A percentile compares a stretch with the other conserved stretches of the same genome.
Conservation (phyloP, 2,329 filamentous ascomycete genomes). For the Chaetomiaceae sp. region DNA sequence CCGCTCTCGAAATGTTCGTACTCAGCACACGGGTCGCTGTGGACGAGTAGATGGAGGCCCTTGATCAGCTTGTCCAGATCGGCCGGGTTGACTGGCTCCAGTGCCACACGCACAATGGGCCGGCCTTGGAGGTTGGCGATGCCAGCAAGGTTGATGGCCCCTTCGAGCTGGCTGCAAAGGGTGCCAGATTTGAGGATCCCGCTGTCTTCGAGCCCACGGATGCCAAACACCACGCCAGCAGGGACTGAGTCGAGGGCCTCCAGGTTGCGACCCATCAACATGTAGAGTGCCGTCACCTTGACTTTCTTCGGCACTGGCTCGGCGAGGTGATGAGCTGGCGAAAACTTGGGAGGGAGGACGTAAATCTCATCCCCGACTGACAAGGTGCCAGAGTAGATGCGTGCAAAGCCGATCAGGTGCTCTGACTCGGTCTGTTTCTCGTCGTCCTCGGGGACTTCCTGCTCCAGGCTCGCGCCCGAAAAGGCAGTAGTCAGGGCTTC, state of each 20-base stretch:
- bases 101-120: constrained; percentile 88
- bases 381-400: constrained; percentile 85
- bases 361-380: constrained; percentile 87
- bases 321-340: constrained; percentile 67
- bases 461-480: constrained; percentile 53
- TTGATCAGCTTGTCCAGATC: constrained; percentile 94
- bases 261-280: constrained; percentile 89
- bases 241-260: constrained; percentile 79
- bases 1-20: constrained; percentile 91
- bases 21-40: constrained; percentile 91
- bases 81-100: constrained; percentile 87
- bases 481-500: constrained; percentile 56
- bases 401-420: constrained; percentile 88
- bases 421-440: constrained; percentile 66
- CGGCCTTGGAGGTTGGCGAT: constrained; percentile 69
- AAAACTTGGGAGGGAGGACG: constrained; percentile 88
- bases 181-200: constrained; percentile 95
- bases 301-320: constrained; percentile 72
- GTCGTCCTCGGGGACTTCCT: constrained; percentile 39
- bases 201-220: constrained; percentile 76
- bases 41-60: constrained; percentile 78
- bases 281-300: constrained; percentile 80
- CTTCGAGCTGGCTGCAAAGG: constrained; percentile 78
- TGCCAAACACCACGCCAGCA: constrained; percentile 91
- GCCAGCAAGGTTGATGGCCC: constrained; percentile 84